These are phyloP conservation scores for Clonostachys solani DNA, from an alignment of 2,329 filamentous ascomycete species.

Conservation along the genomic window DNA sequence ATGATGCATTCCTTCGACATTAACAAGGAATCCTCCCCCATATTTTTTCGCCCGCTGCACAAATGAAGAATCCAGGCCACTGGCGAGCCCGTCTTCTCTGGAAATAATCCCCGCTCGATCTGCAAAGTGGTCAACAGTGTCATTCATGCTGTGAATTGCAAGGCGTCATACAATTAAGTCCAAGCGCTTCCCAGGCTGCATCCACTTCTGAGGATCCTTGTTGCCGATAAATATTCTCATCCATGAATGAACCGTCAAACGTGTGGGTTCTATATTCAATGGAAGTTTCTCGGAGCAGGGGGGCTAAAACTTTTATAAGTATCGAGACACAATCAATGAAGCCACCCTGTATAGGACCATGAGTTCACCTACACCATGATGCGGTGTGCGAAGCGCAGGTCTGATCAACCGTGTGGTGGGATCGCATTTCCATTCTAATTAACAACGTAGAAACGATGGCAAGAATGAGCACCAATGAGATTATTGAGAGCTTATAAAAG, in stretches of 20 bases:
- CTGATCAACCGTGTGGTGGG: too few relatives aligned
- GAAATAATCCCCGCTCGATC: slow-evolving; percentile 44
- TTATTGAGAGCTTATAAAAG: too few relatives aligned
- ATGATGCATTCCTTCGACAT: slow-evolving; percentile 52
- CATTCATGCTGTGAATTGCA: too few relatives aligned
- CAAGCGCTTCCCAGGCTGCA: slow-evolving; percentile 44
- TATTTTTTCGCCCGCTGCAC: slow-evolving; percentile 50
- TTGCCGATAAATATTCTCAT: slow-evolving; percentile 48
- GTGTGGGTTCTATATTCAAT: slow-evolving; percentile 21
- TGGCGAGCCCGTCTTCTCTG: slow-evolving; percentile 38
- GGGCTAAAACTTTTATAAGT: slow-evolving; percentile 11
- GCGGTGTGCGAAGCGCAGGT: too few relatives aligned
- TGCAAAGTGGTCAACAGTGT: slow-evolving; percentile 8
- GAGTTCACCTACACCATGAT: too few relatives aligned
- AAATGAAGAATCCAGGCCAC: slow-evolving; percentile 47
- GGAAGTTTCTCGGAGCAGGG: slow-evolving; percentile 23
- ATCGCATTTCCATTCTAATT: too few relatives aligned
- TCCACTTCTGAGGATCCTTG: slow-evolving; percentile 48
- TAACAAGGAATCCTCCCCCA: slow-evolving; percentile 55
- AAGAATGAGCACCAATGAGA: too few relatives aligned
- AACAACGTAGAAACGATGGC: too few relatives aligned
- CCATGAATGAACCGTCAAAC: slow-evolving; percentile 54
- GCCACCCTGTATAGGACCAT: too few relatives aligned
- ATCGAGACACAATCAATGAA: too few relatives aligned
- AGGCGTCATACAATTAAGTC: slow-evolving; percentile 35